A percentile compares a stretch with the other conserved stretches of the same genome.
These are phyloP conservation scores for Diaporthe destruens DNA, from an alignment of 2,329 filamentous ascomycete species.

Conservation along the genomic window DNA sequence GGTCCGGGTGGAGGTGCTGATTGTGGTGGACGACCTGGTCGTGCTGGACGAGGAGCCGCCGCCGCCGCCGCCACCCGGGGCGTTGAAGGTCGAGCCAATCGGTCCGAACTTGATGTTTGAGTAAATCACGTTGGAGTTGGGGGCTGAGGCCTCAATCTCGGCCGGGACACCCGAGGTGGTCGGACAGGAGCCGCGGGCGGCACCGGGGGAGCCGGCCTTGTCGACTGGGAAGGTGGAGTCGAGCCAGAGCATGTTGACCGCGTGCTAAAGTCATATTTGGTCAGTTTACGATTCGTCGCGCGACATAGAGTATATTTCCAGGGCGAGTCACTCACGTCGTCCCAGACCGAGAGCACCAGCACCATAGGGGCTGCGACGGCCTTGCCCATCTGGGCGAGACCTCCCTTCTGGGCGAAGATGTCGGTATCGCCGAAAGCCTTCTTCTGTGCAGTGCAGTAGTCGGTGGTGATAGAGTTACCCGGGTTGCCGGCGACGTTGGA, in stretches of 20 bases:
- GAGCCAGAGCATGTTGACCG: constrained; percentile 73
- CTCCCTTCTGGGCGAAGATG: constrained; percentile 64
- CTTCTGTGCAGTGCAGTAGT: constrained; percentile 69
- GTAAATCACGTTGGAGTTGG: constrained; percentile 46
- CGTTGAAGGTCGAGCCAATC: constrained; percentile 46
- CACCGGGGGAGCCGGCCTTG: constrained; percentile 57
- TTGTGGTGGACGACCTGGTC: constrained; percentile 19
- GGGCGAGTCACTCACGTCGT: constrained; percentile 56
- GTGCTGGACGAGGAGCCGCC: constrained; percentile 34
- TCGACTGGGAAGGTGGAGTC: constrained; percentile 66
- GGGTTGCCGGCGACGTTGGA: constrained; percentile 48
- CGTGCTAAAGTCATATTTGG: constrained; percentile 52
- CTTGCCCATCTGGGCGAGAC: constrained; percentile 65
- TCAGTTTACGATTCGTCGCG: not conserved
- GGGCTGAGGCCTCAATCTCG: constrained; percentile 50
- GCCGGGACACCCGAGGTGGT: constrained; percentile 55
- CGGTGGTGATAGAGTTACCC: constrained; percentile 59
- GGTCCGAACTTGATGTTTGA: constrained; percentile 46
- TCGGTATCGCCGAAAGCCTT: constrained; percentile 64
- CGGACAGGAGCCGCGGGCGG: constrained; percentile 58
- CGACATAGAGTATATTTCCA: too few species aligned
- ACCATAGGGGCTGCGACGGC: constrained; percentile 70
- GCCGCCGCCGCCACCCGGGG: constrained; percentile 25
- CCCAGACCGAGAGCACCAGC: constrained; percentile 71
- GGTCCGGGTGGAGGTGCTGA: constrained; percentile 34